Evolutionary conservation across 768 basidiomycete genomes (phyloP).

Genomic region (Leccinellum rugosiceps): DNA sequence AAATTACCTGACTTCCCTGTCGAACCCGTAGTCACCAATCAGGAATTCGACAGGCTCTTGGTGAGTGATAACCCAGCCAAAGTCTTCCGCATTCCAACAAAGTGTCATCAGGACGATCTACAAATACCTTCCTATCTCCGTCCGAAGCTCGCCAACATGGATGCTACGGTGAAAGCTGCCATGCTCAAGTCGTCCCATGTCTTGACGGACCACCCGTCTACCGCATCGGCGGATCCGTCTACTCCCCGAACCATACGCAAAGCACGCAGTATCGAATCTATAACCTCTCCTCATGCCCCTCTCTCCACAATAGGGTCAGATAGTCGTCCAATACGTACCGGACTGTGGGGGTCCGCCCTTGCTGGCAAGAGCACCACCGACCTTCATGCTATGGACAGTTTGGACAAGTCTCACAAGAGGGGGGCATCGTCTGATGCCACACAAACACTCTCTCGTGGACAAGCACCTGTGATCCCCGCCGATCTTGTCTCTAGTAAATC

Average conservation of each 20-base stretch:
- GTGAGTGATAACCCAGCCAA: slow-evolving; percentile 40
- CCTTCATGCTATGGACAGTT: slow-evolving; percentile 23
- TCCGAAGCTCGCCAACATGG: slow-evolving; percentile 77
- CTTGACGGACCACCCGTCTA: slow-evolving; percentile 42
- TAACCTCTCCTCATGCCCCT: slow-evolving; percentile 48
- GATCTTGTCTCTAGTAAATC: slow-evolving; percentile 36
- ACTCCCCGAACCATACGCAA: slow-evolving; percentile 62
- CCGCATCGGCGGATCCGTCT: slow-evolving; percentile 30
- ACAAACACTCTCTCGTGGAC: slow-evolving; percentile 51
- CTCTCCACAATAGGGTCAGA: slow-evolving; percentile 40
- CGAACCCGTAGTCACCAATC: slow-evolving; percentile 46
- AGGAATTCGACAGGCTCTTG: slow-evolving; percentile 79
- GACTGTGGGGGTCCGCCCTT: slow-evolving; percentile 23
- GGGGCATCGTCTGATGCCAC: slow-evolving; percentile 59
- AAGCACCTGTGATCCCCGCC: slow-evolving; percentile 41
- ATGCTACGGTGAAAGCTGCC: slow-evolving; percentile 81
- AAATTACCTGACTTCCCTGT: slow-evolving; percentile 41
- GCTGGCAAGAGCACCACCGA: slow-evolving; percentile 32
- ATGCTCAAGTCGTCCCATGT: slow-evolving; percentile 86
- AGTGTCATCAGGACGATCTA: slow-evolving; percentile 66
- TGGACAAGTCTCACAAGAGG: slow-evolving; percentile 46
- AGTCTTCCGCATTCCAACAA: background rate
- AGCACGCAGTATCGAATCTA: slow-evolving; percentile 70
- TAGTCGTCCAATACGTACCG: slow-evolving; percentile 19
- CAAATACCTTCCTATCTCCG: slow-evolving; percentile 80